A percentile compares a stretch with the other conserved stretches of the same genome.
phyloP scores from a whole-genome alignment of 495 filamentous ascomycete species.

The Polyplosphaeria fusca region DNA sequence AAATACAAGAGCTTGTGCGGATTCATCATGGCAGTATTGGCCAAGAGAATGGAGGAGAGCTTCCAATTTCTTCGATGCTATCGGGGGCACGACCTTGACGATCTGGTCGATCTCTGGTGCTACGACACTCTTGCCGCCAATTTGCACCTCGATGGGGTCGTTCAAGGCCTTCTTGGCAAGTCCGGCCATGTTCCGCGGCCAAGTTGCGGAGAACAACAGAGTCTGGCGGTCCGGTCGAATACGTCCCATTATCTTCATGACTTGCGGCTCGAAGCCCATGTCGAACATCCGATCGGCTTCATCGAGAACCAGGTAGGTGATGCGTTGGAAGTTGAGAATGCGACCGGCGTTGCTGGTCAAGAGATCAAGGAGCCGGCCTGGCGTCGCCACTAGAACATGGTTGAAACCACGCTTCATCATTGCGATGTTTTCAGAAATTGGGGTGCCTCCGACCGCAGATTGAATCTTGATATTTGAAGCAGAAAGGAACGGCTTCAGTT shows the following conservation, averaged over 20 bases:
- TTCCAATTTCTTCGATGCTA: conserved; percentile 78
- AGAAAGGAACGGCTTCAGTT: conserved; percentile 91
- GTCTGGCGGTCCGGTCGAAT: conserved; percentile 90
- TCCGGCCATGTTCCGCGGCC: conserved; percentile 90
- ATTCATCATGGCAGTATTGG: conserved; percentile 79
- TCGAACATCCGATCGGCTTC: conserved; percentile 99
- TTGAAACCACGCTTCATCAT: conserved; percentile 84
- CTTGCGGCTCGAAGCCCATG: conserved; percentile 98
- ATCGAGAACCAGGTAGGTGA: conserved; percentile 91
- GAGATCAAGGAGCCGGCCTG: conserved; percentile 95
- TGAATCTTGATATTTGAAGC: conserved; percentile 82
- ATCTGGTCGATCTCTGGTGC: conserved; percentile 93
- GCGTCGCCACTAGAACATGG: conserved; percentile 92
- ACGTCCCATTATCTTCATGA: conserved; percentile 92
- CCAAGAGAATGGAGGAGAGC: conserved; percentile 83
- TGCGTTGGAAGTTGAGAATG: conserved; percentile 83
- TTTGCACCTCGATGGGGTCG: conserved; percentile 84
- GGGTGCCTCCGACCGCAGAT: conserved; percentile 92
- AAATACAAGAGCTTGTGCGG: conserved; percentile 85
- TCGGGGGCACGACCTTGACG: conserved; percentile 68
- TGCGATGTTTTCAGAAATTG: conserved; percentile 97
- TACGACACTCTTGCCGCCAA: conserved; percentile 87
- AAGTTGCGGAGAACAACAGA: conserved; percentile 93
- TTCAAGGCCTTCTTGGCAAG: conserved; percentile 83
- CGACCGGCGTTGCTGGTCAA: conserved; percentile 87